Conservation (phyloP, 306 rosid genomes). For the Acacia melanoxylon region DNA sequence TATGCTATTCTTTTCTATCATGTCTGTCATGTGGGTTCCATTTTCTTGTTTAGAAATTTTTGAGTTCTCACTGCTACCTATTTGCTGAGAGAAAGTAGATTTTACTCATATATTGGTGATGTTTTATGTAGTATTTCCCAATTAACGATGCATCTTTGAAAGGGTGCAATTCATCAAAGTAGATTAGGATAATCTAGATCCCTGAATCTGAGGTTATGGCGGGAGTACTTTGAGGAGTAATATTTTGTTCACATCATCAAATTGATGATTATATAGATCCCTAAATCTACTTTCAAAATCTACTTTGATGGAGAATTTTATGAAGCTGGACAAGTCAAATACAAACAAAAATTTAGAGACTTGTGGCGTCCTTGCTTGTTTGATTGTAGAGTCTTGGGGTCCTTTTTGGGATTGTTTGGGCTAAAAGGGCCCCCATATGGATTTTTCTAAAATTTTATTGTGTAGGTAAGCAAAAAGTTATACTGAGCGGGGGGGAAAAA, state of each 20-base stretch:
- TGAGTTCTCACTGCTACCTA: not conserved
- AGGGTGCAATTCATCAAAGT: not conserved
- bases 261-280: conserved; percentile 19
- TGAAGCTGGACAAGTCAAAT: too few species aligned
- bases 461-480: too few species aligned
- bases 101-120: not conserved
- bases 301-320: not conserved
- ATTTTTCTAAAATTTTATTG: too few species aligned
- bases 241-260: conserved; percentile 8
- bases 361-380: too few species aligned
- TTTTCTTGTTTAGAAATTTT: not conserved
- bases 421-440: too few species aligned
- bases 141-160: not conserved
- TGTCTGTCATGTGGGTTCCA: too few species aligned
- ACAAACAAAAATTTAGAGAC: too few species aligned
- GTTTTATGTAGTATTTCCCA: not conserved
- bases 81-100: conserved; percentile 4
- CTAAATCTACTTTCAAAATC: conserved; percentile 7
- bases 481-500: too few species aligned
- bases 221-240: conserved; percentile 12
- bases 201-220: not conserved
- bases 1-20: not conserved
- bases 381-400: rapidly evolving
- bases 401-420: too few species aligned
- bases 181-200: conserved; percentile 9